phyloP scores from a whole-genome alignment of 441 rosid species.

The Brassica balearica region DNA sequence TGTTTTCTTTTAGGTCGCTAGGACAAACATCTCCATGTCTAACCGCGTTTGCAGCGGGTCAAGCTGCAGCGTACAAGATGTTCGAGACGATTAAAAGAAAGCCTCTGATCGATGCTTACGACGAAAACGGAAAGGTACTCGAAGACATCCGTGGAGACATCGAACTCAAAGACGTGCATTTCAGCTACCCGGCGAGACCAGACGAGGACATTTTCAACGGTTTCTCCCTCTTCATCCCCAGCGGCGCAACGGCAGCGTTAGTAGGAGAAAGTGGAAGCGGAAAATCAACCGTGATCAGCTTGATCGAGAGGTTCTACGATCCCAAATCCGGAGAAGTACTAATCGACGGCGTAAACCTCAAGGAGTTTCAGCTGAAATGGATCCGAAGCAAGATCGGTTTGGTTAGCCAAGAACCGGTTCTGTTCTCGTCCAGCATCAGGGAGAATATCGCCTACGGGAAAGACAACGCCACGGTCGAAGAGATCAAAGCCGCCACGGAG shows the following conservation, averaged over 20 bases:
- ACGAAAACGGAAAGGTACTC: constrained; percentile 46
- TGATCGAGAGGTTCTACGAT: constrained; percentile 65
- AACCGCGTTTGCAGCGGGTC: constrained; percentile 55
- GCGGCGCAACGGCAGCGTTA: constrained; percentile 60
- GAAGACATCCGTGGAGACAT: constrained; percentile 53
- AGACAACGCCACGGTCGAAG: constrained; percentile 50
- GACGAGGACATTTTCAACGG: constrained; percentile 54
- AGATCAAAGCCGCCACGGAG: constrained; percentile 53
- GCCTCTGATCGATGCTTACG: constrained; percentile 55
- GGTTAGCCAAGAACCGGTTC: constrained; percentile 69
- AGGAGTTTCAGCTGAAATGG: constrained; percentile 59
- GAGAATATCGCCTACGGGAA: constrained; percentile 63
- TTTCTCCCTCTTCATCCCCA: constrained; percentile 51
- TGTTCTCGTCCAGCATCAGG: constrained; percentile 56
- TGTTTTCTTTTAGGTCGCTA: constrained; percentile 48
- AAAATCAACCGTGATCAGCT: constrained; percentile 61
- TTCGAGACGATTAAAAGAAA: constrained; percentile 56
- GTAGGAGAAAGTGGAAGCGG: constrained; percentile 73
- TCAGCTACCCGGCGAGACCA: constrained; percentile 63
- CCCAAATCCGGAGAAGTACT: constrained; percentile 59
- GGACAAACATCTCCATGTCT: constrained; percentile 65
- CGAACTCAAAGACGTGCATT: constrained; percentile 52
- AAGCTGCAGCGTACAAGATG: constrained; percentile 36
- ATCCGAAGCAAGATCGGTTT: constrained; percentile 61
- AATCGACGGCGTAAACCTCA: constrained; percentile 56